Evolutionary conservation across 768 basidiomycete species (phyloP), one percentile per base, ranked within the genome.

Genomic region (Xerocomellus intermedius): DNA sequence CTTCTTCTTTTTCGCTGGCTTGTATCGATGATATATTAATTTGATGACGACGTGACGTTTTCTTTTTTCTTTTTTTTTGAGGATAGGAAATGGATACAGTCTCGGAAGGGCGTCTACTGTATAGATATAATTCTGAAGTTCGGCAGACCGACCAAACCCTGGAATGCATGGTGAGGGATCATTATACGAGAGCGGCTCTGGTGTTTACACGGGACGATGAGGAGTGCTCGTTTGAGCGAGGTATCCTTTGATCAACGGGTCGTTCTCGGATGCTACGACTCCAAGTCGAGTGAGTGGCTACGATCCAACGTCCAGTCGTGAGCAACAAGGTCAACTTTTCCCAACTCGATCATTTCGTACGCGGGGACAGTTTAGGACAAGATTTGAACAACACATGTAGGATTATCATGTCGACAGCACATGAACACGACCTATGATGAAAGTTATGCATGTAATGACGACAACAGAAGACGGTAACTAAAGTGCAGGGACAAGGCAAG

Each of bases 391-490:
- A 47, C 12, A 14, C 8, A n/a, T 26, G 47, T 49, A 49, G 26
- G 10, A 60, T 59, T 59, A 54, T 44, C 38, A 32, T 48, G 46
- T 48, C 46, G 42, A 16, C 46, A 54, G 42, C 10, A 59, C 57
- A 53, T 45, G 37, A 52, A 38, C 49, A 59, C 3, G 45, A 52
- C 41, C 26, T 26, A 26, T 4, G 41, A 24, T 59, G 21, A 38
- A 41, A 48, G 44, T 51, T 5, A 58, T 52, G 57, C 44, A 58
- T 48, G 57, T 35, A 36, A 30, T 28, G 41, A 42, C 56, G 30
- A 57, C 58, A 59, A 45, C 43, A 52, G 32, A 48, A 43, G 19
- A 45, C n/a, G 16, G 33, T 5, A 22, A 59, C 38, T 50, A 49
- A 14, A 36, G 8, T 42, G 48, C 56, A 38, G 8, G 28, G 10